A percentile compares a stretch with the other conserved stretches of the same genome.
Conservation (phyloP, 495 filamentous ascomycete species). For the Podospora appendiculata region DNA sequence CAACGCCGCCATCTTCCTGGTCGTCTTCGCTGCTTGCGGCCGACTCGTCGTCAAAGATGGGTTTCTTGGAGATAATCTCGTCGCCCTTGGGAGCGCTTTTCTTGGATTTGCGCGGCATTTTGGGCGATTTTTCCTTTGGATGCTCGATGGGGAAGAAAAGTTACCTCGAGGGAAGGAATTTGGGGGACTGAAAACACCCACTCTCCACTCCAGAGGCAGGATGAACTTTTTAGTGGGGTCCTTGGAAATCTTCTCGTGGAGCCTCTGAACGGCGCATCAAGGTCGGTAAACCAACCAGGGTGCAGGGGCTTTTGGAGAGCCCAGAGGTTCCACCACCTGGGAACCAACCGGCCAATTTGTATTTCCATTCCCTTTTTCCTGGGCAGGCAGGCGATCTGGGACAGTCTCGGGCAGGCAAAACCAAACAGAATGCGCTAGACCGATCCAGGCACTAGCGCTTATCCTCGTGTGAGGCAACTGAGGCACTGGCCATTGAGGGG, state of each 20-base stretch:
- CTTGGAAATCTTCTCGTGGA: background rate
- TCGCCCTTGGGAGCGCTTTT: background rate
- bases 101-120: slow-evolving; percentile 12
- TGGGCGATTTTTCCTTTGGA: slow-evolving; percentile 1
- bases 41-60: slow-evolving; percentile 26
- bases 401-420: too few species aligned
- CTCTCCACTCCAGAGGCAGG: background rate
- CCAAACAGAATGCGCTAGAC: too few species aligned
- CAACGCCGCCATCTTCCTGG: slow-evolving; percentile 50
- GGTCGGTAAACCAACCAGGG: too few species aligned
- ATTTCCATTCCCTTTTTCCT: too few species aligned
- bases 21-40: slow-evolving; percentile 39
- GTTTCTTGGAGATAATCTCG: slow-evolving; percentile 7
- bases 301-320: too few species aligned
- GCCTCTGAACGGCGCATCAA: too few species aligned
- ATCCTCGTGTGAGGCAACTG: too few species aligned
- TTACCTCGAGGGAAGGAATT: background rate
- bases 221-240: slow-evolving; percentile 22
- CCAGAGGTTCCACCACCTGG: too few species aligned
- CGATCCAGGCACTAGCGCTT: too few species aligned
- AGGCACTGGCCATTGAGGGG: too few species aligned
- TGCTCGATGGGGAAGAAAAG: background rate
- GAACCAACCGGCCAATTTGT: too few species aligned
- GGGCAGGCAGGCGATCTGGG: too few species aligned
- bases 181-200: background rate